Evolutionary conservation across 345 rosid genomes (phyloP).

Genomic region (Eucalyptus viminalis): DNA sequence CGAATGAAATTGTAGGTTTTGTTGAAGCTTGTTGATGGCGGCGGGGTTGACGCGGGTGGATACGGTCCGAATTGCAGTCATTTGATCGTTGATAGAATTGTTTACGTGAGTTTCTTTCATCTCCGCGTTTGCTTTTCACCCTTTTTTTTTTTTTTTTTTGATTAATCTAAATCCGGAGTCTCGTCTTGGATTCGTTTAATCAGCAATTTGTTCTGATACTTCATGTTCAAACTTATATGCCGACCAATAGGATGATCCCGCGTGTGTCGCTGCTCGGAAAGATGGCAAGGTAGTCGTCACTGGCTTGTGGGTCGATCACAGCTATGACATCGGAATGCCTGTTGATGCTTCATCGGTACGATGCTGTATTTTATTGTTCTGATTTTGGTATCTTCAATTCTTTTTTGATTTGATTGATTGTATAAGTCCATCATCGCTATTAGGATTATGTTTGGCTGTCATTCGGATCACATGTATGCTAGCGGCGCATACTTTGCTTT

Average conservation of each 20-base stretch:
- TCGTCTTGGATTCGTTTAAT: not conserved
- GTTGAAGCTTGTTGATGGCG: conserved; percentile 59
- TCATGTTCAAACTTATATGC: not conserved
- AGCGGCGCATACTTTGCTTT: not conserved
- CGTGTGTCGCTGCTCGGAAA: conserved; percentile 60
- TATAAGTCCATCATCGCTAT: not conserved
- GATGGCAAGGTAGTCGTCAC: conserved; percentile 67
- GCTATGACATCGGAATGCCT: conserved; percentile 58
- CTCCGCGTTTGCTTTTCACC: not conserved
- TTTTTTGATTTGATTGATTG: not conserved
- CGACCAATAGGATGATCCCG: conserved; percentile 57
- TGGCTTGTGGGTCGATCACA: conserved; percentile 78
- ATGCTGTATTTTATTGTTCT: not conserved
- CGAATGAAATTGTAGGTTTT: conserved; percentile 28
- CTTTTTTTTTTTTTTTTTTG: not conserved
- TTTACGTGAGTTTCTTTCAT: conserved; percentile 31
- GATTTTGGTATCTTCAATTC: not conserved
- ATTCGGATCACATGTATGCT: not conserved
- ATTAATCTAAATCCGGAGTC: not conserved
- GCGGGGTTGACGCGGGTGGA: conserved; percentile 56
- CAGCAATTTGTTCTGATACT: not conserved
- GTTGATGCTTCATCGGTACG: conserved; percentile 64
- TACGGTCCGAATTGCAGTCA: conserved; percentile 48
- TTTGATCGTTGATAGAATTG: conserved; percentile 58
- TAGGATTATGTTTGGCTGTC: not conserved